These are phyloP conservation scores for Rhodotorula sp. DNA, from an alignment of 1,284 basidiomycete genomes.

Conservation along the genomic window DNA sequence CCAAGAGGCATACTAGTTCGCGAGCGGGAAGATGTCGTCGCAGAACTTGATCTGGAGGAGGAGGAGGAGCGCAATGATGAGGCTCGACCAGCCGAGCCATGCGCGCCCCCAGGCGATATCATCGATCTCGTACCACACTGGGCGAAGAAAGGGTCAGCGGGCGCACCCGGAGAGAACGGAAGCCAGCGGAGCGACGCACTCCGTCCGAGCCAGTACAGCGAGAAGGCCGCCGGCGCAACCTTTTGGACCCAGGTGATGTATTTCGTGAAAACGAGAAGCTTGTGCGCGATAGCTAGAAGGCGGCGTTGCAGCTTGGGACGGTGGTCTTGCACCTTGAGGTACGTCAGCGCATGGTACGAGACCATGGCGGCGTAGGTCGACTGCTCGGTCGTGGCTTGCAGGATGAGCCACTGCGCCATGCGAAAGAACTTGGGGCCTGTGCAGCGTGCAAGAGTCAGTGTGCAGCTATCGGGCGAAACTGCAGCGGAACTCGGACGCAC, in stretches of 20 bases:
- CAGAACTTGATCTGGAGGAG: constrained; percentile 19
- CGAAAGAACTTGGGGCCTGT: constrained; percentile 12
- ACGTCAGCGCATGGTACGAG: constrained; percentile 11
- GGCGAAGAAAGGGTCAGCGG: neutral
- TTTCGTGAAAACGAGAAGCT: constrained; percentile 9
- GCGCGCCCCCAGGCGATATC: constrained; percentile 11
- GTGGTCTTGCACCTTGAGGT: constrained; percentile 14
- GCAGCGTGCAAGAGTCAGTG: too few species aligned
- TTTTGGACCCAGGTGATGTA: constrained; percentile 29
- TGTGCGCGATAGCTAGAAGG: neutral
- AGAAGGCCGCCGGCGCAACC: constrained; percentile 22
- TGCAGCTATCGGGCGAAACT: neutral
- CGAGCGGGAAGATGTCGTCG: constrained; percentile 18
- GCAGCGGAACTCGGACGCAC: neutral
- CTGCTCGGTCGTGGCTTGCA: constrained; percentile 28
- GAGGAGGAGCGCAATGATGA: constrained; percentile 14
- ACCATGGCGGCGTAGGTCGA: constrained; percentile 25
- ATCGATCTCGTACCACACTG: constrained; percentile 31
- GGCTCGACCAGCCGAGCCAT: constrained; percentile 19
- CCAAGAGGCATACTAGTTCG: neutral
- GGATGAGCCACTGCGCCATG: constrained; percentile 15
- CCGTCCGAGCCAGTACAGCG: constrained; percentile 29
- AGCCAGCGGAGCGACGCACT: constrained; percentile 11
- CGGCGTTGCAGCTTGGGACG: neutral
- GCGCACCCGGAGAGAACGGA: fast-evolving